phyloP scores from a whole-genome alignment of 2,329 filamentous ascomycete species.

The Fusarium buharicum region DNA sequence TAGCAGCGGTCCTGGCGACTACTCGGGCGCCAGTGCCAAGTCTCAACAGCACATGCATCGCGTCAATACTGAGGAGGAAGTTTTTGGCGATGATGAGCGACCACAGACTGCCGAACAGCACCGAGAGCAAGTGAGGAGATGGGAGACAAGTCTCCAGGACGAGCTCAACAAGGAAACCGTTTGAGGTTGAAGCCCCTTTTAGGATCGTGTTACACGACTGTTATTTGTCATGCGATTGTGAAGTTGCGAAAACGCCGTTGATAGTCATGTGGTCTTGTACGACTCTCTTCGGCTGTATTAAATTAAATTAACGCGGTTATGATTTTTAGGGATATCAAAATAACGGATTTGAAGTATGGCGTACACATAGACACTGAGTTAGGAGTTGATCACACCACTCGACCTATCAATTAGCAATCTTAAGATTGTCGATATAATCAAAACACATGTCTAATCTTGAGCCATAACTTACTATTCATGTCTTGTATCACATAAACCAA shows the following conservation, averaged over 20 bases:
- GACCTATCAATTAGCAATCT: slow-evolving; percentile 4
- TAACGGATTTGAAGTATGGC: background rate
- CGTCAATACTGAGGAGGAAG: slow-evolving; percentile 40
- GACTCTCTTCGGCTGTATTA: background rate
- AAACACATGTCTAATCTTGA: slow-evolving; percentile 4
- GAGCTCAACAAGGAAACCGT: slow-evolving; percentile 38
- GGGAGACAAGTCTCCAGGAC: slow-evolving; percentile 36
- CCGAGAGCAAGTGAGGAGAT: slow-evolving; percentile 28
- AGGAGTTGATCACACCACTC: background rate
- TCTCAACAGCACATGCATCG: slow-evolving; percentile 27
- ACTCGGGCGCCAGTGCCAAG: slow-evolving; percentile 46
- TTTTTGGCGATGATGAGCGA: slow-evolving; percentile 43
- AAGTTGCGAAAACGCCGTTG: background rate
- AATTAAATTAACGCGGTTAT: background rate
- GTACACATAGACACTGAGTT: slow-evolving; percentile 15
- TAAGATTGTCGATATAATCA: slow-evolving; percentile 3
- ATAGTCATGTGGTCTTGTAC: slow-evolving; percentile 3
- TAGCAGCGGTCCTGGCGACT: slow-evolving; percentile 67
- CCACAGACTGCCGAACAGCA: slow-evolving; percentile 32
- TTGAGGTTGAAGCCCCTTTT: slow-evolving; percentile 12
- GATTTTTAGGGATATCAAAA: background rate
- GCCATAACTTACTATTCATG: background rate
- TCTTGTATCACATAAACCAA: background rate
- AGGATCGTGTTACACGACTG: slow-evolving; percentile 4
- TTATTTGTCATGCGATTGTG: slow-evolving; percentile 9